phyloP scores from a whole-genome alignment of 257 asterid species.

The Solanum dulcamara region DNA sequence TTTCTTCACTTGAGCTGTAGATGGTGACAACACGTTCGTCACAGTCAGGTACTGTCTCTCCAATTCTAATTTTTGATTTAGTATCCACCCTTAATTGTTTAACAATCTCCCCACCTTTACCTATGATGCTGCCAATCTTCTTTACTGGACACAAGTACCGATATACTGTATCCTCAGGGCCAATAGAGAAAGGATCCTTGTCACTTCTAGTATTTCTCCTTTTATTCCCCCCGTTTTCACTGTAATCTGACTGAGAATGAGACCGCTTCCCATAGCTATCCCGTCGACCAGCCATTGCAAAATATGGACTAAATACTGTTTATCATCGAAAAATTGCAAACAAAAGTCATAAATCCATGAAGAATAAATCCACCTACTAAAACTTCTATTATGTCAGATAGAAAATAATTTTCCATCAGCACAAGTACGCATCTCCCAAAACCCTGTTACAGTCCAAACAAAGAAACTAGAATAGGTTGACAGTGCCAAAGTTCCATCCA shows the following conservation, averaged over 20 bases:
- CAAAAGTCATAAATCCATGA: not conserved
- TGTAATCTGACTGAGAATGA: conserved; percentile 3
- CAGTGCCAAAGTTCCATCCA: not conserved
- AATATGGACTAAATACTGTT: not conserved
- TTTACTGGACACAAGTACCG: conserved; percentile 14
- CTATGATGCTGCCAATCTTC: conserved; percentile 16
- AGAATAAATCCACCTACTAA: not conserved
- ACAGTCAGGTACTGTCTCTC: conserved; percentile 11
- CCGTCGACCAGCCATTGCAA: conserved; percentile 12
- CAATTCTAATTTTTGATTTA: conserved; percentile 11
- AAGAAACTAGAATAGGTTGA: not conserved
- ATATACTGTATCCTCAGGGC: conserved; percentile 14
- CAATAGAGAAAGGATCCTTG: conserved; percentile 9
- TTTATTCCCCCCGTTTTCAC: conserved; percentile 4
- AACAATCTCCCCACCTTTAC: conserved; percentile 18
- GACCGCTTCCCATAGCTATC: conserved; percentile 10
- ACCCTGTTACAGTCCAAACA: not conserved
- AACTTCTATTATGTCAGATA: not conserved
- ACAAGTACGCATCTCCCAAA: not conserved
- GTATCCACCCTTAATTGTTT: conserved; percentile 19
- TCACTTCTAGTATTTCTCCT: conserved; percentile 3
- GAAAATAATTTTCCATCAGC: not conserved
- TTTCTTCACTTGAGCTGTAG: conserved; percentile 17
- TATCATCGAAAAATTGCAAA: not conserved
- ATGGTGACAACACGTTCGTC: conserved; percentile 17